phyloP scores from a whole-genome alignment of 75 land plant genomes.

The Pinus albicaulis region DNA sequence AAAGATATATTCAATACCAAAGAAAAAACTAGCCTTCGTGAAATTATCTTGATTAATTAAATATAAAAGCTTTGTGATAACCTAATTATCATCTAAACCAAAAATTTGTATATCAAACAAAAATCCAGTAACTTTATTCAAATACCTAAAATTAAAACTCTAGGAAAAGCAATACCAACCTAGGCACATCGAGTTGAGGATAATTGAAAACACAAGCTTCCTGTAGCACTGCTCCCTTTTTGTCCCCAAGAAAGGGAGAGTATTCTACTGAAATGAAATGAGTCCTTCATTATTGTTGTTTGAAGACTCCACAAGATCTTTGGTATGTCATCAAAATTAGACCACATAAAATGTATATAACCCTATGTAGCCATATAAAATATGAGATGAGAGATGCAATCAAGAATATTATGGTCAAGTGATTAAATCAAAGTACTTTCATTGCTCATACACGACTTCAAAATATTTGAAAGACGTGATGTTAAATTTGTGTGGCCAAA shows the following conservation, averaged over 20 bases:
- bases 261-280: constrained; percentile 59
- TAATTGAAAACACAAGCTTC: constrained; percentile 98
- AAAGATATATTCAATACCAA: no score
- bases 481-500: no score
- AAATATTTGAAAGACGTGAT: no score
- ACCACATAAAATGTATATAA: no score
- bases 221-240: constrained; percentile 94
- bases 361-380: no score
- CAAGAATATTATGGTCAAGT: no score
- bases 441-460: no score
- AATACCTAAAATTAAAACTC: background rate
- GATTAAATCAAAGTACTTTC: no score
- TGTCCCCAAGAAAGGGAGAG: constrained; percentile 86
- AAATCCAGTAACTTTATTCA: background rate
- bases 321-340: no score
- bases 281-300: background rate
- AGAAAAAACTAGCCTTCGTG: constrained; percentile 57
- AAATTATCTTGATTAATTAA: constrained; percentile 90
- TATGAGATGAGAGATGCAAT: no score
- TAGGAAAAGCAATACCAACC: constrained; percentile 28
- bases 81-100: constrained; percentile 37
- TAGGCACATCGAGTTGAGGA: constrained; percentile 95
- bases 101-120: background rate
- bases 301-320: no score
- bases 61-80: constrained; percentile 92